Evolutionary conservation across 257 asterid genomes (phyloP).

Genomic region (Cinchona pubescens): DNA sequence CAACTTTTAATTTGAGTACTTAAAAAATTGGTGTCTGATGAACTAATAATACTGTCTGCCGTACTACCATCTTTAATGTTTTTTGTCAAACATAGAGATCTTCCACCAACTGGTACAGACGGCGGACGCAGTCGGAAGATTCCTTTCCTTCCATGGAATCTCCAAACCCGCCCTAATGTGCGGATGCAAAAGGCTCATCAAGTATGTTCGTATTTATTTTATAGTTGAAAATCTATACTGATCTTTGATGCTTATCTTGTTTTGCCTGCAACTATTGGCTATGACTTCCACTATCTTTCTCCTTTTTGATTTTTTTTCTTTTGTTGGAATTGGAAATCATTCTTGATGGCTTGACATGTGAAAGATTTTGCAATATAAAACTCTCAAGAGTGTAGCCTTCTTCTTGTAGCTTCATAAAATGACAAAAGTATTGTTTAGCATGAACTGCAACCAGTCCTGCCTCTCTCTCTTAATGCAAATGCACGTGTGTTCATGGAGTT

Average conservation of each 20-base stretch:
- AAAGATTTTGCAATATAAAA: neutral
- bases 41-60: no score
- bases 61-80: neutral
- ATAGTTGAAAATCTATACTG: conserved; percentile 13
- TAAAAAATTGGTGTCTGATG: neutral
- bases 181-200: conserved; percentile 25
- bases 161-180: conserved; percentile 35
- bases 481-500: conserved; percentile 33
- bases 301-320: neutral
- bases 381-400: neutral
- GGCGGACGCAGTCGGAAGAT: conserved; percentile 22
- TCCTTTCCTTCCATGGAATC: conserved; percentile 40
- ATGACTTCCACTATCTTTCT: neutral
- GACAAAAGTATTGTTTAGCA: conserved; percentile 12
- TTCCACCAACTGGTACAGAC: neutral
- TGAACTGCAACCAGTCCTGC: neutral
- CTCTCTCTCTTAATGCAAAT: conserved; percentile 12
- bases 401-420: neutral
- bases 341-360: conserved; percentile 3
- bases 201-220: conserved; percentile 23
- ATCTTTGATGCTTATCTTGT: conserved; percentile 24
- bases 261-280: neutral
- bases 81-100: neutral
- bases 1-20: neutral
- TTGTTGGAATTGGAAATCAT: no score